phyloP scores from a whole-genome alignment of 176 grass and related monocot species.

The Miscanthus lutarioriparius region DNA sequence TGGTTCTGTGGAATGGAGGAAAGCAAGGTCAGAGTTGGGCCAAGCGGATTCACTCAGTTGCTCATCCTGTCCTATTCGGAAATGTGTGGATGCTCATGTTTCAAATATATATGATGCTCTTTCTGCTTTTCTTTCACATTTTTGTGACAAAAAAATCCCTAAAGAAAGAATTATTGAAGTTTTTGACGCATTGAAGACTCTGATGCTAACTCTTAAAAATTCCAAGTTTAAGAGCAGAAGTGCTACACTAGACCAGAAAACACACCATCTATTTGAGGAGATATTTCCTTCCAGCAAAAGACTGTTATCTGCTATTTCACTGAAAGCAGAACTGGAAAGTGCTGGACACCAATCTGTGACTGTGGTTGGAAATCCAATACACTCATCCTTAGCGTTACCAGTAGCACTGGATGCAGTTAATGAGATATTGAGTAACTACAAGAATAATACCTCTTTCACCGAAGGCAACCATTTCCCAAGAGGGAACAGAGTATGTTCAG shows the following conservation, averaged over 20 bases:
- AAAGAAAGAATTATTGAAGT: constrained; percentile 53
- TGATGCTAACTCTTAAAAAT: constrained; percentile 61
- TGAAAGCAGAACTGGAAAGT: constrained; percentile 54
- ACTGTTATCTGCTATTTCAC: constrained; percentile 70
- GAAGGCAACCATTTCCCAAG: constrained; percentile 61
- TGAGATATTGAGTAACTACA: constrained; percentile 72
- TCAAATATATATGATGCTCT: constrained; percentile 74
- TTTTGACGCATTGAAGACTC: constrained; percentile 45
- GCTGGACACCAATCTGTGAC: constrained; percentile 54
- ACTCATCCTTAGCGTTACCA: constrained; percentile 83
- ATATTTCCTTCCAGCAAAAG: constrained; percentile 59
- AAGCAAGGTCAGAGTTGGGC: constrained; percentile 72
- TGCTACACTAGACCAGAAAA: constrained; percentile 50
- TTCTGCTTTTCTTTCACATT: constrained; percentile 52
- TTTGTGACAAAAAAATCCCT: constrained; percentile 45
- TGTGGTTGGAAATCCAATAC: constrained; percentile 61
- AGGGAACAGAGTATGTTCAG: constrained; percentile 64
- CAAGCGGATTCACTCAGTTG: constrained; percentile 57
- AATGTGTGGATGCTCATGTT: constrained; percentile 94
- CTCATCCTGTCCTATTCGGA: constrained; percentile 71
- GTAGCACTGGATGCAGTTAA: constrained; percentile 80
- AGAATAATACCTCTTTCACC: constrained; percentile 40
- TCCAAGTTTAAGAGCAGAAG: constrained; percentile 57
- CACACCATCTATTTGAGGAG: constrained; percentile 48
- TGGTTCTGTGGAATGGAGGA: constrained; percentile 90